phyloP scores from a whole-genome alignment of 768 basidiomycete species.

The Trametopsis cervina region DNA sequence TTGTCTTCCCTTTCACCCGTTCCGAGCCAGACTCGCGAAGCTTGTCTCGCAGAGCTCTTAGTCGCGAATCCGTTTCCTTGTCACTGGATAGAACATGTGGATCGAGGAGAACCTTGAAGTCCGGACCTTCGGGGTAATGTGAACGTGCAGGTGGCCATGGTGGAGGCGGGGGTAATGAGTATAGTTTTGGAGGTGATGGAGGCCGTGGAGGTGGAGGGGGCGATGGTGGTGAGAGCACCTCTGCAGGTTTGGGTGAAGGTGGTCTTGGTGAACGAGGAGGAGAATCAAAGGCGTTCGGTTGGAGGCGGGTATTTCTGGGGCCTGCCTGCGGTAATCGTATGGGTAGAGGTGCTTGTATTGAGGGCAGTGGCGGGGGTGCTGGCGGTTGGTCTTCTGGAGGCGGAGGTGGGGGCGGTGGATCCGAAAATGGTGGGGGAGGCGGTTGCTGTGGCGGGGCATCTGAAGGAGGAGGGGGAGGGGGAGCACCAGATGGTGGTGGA shows the following conservation, averaged over 20 bases:
- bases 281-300: background rate
- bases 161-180: constrained; percentile 38
- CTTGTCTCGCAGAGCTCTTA: constrained; percentile 35
- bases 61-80: constrained; percentile 33
- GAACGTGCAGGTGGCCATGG: constrained; percentile 50
- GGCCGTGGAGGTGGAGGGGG: constrained; percentile 24
- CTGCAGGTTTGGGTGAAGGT: constrained; percentile 18
- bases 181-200: constrained; percentile 26
- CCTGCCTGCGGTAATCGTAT: constrained; percentile 7
- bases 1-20: constrained; percentile 55
- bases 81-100: constrained; percentile 35
- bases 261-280: constrained; percentile 10
- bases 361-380: constrained; percentile 21
- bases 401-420: constrained; percentile 23
- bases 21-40: constrained; percentile 26
- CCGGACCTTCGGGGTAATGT: constrained; percentile 39
- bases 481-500: constrained; percentile 23
- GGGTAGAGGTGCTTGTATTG: constrained; percentile 18
- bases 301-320: constrained; percentile 1
- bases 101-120: constrained; percentile 63
- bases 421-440: constrained; percentile 18
- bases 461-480: constrained; percentile 23
- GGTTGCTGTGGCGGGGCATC: constrained; percentile 18
- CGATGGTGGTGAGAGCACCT: constrained; percentile 16
- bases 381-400: constrained; percentile 19